Percentiles rank a stretch among this genome's conserved stretches.
Evolutionary conservation across 495 filamentous ascomycete genomes (phyloP).

Genomic region (Neurospora sp.): DNA sequence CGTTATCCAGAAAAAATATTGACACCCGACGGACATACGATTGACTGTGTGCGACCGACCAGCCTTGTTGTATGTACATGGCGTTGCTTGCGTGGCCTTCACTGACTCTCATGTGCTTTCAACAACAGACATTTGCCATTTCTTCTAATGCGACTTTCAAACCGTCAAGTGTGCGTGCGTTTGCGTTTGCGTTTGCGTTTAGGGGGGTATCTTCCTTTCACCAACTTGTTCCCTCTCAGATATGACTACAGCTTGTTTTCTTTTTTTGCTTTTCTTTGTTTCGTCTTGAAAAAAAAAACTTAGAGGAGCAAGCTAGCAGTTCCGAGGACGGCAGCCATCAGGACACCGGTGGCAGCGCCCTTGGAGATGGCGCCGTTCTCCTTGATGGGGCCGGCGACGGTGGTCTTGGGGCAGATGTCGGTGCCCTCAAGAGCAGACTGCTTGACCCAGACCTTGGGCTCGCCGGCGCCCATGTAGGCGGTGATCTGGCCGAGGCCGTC

Average conservation of each 20-base stretch:
- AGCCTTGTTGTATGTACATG: neutral
- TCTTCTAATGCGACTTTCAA: neutral
- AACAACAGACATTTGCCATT: neutral
- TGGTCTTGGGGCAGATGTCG: slow-evolving; percentile 13
- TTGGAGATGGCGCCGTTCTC: neutral
- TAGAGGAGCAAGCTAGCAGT: slow-evolving; percentile 11
- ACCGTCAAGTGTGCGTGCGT: neutral
- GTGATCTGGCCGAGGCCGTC: slow-evolving; percentile 14
- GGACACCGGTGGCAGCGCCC: slow-evolving; percentile 8
- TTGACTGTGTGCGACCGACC: neutral
- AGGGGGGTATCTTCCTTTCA: neutral
- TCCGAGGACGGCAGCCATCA: slow-evolving; percentile 7
- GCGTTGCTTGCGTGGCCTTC: neutral
- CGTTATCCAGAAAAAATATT: neutral
- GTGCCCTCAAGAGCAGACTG: slow-evolving; percentile 9
- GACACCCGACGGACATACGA: neutral
- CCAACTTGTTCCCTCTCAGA: neutral
- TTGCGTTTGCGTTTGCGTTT: no score
- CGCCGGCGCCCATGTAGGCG: slow-evolving; percentile 15
- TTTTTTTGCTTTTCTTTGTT: neutral
- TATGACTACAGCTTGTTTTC: neutral
- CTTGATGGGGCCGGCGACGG: slow-evolving; percentile 2
- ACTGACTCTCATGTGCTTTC: neutral
- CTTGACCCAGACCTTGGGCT: slow-evolving; percentile 16
- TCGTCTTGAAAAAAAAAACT: neutral